A percentile compares a stretch with the other conserved stretches of the same genome.
Conservation (phyloP, 164 flowering plant genomes). For the Magnolia sinica region DNA sequence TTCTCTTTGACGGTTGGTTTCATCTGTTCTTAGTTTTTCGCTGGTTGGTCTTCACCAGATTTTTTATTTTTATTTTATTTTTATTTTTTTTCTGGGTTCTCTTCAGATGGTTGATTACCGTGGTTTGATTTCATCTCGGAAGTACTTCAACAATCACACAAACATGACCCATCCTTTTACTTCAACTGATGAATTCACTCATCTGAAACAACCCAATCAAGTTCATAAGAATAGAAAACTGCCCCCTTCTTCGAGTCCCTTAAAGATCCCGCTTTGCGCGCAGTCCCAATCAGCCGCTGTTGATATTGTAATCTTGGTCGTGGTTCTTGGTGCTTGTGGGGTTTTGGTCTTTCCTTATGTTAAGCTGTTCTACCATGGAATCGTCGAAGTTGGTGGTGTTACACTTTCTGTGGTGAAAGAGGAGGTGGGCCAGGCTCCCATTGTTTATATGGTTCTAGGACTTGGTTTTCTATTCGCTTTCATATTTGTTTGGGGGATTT, state of each 20-base stretch:
- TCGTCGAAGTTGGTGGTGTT: conserved; percentile 25
- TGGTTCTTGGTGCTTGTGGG: conserved; percentile 66
- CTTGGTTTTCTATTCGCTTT: conserved; percentile 42
- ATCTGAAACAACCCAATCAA: conserved; percentile 19
- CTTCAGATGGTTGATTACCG: conserved; percentile 24
- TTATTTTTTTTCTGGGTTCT: not conserved
- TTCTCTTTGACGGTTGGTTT: no score
- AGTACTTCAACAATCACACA: conserved; percentile 4
- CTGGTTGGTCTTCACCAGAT: not conserved
- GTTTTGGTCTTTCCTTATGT: conserved; percentile 62
- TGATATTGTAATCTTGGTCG: conserved; percentile 67
- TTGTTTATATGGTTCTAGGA: conserved; percentile 56
- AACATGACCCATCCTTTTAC: conserved; percentile 23
- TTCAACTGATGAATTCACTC: conserved; percentile 7
- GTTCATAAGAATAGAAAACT: conserved; percentile 27
- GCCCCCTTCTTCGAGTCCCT: conserved; percentile 27
- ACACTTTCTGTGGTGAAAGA: conserved; percentile 30
- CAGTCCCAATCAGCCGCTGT: conserved; percentile 54
- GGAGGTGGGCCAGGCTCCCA: conserved; percentile 52
- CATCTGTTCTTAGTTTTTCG: not conserved
- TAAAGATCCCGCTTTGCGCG: conserved; percentile 40
- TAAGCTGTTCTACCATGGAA: conserved; percentile 22
- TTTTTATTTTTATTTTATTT: no score
- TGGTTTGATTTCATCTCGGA: conserved; percentile 13
- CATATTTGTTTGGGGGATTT: conserved; percentile 44